Conservation (phyloP, 2,329 filamentous ascomycete species). For the Ophiocordyceps camponoti-floridani region DNA sequence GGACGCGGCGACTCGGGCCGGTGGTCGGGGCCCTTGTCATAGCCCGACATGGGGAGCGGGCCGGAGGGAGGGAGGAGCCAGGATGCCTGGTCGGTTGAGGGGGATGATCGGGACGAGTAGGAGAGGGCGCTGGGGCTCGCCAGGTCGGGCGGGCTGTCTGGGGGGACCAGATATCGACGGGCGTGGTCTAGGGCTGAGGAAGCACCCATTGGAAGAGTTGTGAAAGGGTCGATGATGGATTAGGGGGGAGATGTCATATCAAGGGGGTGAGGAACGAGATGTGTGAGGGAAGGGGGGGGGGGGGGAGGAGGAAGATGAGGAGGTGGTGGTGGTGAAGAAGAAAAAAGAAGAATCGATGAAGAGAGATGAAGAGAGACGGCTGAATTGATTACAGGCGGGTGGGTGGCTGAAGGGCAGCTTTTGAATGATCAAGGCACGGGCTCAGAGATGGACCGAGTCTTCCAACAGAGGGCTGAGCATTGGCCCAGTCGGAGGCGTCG, state of each 20-base stretch:
- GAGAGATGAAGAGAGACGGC: not conserved
- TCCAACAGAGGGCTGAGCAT: constrained; percentile 5
- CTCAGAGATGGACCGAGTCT: constrained; percentile 5
- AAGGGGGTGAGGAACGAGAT: not conserved
- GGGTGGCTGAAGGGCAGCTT: not conserved
- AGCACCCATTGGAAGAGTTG: constrained; percentile 32
- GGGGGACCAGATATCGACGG: constrained; percentile 29
- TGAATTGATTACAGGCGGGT: too few relatives aligned
- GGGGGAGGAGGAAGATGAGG: not conserved
- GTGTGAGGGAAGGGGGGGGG: not conserved
- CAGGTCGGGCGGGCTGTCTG: constrained; percentile 36
- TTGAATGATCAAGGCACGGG: not conserved
- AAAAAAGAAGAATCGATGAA: not conserved
- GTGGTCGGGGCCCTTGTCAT: constrained; percentile 28
- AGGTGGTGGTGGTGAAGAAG: not conserved
- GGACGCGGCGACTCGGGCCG: not conserved
- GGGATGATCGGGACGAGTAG: constrained; percentile 24
- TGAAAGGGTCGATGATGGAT: not conserved
- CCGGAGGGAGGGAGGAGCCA: constrained; percentile 22
- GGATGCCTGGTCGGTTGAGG: constrained; percentile 22
- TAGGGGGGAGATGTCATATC: not conserved
- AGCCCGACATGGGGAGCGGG: constrained; percentile 39
- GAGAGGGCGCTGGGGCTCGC: constrained; percentile 31
- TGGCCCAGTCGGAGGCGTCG: constrained; percentile 3
- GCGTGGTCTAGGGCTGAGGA: constrained; percentile 30